phyloP scores from a whole-genome alignment of 345 rosid species.

The Aethionema arabicum region DNA sequence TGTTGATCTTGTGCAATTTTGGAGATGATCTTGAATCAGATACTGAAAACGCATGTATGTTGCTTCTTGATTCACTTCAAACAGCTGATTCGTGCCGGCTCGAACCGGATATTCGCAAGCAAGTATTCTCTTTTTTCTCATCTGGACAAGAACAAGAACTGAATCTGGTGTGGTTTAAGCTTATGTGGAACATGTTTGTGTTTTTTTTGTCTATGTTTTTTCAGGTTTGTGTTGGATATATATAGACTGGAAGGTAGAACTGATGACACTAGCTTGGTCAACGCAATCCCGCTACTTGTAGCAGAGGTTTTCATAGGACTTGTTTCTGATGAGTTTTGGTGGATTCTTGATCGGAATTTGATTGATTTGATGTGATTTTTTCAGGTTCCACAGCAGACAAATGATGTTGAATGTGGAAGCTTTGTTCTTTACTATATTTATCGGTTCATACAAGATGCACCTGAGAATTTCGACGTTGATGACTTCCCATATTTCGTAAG shows the following conservation, averaged over 20 bases:
- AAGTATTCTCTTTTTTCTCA: conserved; percentile 9
- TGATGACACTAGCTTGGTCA: conserved; percentile 41
- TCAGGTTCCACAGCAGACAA: conserved; percentile 79
- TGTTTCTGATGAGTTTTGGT: conserved; percentile 4
- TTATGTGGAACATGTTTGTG: not conserved
- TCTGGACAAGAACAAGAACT: conserved; percentile 2
- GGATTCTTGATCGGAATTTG: conserved; percentile 9
- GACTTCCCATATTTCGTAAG: conserved; percentile 61
- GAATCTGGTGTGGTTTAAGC: not conserved
- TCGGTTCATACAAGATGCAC: conserved; percentile 55
- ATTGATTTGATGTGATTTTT: conserved; percentile 12
- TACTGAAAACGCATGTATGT: conserved; percentile 50
- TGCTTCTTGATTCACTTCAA: conserved; percentile 67
- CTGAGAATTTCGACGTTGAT: conserved; percentile 41
- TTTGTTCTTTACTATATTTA: conserved; percentile 69
- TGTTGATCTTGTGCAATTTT: conserved; percentile 71
- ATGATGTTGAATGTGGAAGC: conserved; percentile 64
- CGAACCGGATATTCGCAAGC: conserved; percentile 69
- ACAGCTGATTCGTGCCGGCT: conserved; percentile 46
- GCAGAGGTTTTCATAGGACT: conserved; percentile 46
- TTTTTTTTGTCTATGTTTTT: conserved; percentile 7
- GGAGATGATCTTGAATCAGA: conserved; percentile 51
- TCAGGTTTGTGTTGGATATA: conserved; percentile 66
- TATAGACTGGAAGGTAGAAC: conserved; percentile 50
- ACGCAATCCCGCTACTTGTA: conserved; percentile 50